These are phyloP conservation scores for Ogataea parapolymorpha DNA, from an alignment of 805 yeast species.

Conservation along the genomic window DNA sequence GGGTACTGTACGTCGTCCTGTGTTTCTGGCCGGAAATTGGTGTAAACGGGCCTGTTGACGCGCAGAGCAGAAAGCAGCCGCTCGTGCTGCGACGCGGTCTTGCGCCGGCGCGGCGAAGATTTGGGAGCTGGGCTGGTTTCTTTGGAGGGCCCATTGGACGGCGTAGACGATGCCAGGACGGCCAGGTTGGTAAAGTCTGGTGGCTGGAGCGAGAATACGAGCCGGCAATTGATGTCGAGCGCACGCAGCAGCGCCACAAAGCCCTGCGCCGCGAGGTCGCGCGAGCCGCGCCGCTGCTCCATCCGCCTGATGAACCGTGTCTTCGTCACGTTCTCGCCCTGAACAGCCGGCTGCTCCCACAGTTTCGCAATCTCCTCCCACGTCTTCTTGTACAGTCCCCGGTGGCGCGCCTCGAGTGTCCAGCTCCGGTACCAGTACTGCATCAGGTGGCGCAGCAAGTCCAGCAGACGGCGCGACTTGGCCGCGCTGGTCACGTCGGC, in stretches of 20 bases:
- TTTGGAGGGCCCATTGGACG: slow-evolving; percentile 11
- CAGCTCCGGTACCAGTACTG: slow-evolving; percentile 47
- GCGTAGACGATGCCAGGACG: slow-evolving; percentile 9
- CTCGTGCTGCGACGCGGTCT: slow-evolving; percentile 27
- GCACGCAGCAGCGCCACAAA: slow-evolving; percentile 75
- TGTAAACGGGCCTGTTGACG: slow-evolving; percentile 23
- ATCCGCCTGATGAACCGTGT: slow-evolving; percentile 44
- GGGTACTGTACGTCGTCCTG: slow-evolving; percentile 44
- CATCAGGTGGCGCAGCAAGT: slow-evolving; percentile 69
- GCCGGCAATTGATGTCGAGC: slow-evolving; percentile 64
- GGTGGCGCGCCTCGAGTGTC: slow-evolving; percentile 41
- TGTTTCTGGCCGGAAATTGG: slow-evolving; percentile 8
- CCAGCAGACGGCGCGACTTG: slow-evolving; percentile 65
- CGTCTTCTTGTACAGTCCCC: slow-evolving; percentile 40
- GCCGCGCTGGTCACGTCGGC: slow-evolving; percentile 32
- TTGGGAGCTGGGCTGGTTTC: slow-evolving; percentile 6
- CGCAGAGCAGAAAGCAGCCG: slow-evolving; percentile 27
- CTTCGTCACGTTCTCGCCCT: slow-evolving; percentile 31
- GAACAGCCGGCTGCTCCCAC: slow-evolving; percentile 13
- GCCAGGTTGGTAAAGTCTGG: slow-evolving; percentile 66
- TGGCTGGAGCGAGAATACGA: slow-evolving; percentile 84
- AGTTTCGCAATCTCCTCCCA: slow-evolving; percentile 45
- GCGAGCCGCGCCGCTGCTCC: slow-evolving; percentile 54
- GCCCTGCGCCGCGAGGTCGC: slow-evolving; percentile 84
- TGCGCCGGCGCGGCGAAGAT: slow-evolving; percentile 6